phyloP scores from a whole-genome alignment of 345 rosid species.

The Moringa oleifera region DNA sequence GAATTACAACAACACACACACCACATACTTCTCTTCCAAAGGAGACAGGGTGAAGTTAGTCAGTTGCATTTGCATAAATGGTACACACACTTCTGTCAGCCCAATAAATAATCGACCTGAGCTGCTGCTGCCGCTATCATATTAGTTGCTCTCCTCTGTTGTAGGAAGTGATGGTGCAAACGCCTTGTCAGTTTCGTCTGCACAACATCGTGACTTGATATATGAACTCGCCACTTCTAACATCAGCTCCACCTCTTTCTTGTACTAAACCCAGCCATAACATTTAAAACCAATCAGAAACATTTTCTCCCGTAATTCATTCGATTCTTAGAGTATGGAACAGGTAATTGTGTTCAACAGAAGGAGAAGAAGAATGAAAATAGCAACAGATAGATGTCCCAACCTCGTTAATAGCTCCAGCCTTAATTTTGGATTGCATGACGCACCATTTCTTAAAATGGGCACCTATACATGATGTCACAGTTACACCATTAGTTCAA shows the following conservation, averaged over 20 bases:
- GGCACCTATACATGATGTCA: conserved; percentile 45
- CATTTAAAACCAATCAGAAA: not conserved
- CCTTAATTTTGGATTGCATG: conserved; percentile 88
- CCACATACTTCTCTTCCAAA: conserved; percentile 22
- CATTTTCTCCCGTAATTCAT: not conserved
- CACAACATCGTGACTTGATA: conserved; percentile 27
- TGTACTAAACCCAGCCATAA: conserved; percentile 39
- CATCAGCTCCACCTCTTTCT: conserved; percentile 83
- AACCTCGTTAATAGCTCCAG: conserved; percentile 88
- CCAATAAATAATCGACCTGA: not conserved
- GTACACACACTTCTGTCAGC: not conserved
- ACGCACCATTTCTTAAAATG: conserved; percentile 98
- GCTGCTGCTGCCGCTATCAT: not conserved
- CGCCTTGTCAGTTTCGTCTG: conserved; percentile 8
- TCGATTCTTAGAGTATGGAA: not conserved
- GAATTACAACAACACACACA: conserved; percentile 8
- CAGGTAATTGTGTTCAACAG: not conserved
- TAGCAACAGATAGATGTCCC: too few relatives aligned
- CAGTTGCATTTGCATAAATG: too few relatives aligned
- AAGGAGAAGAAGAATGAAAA: not conserved
- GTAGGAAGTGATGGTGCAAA: conserved; percentile 5
- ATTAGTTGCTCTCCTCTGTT: conserved; percentile 30
- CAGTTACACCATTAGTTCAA: not conserved
- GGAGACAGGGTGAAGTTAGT: conserved; percentile 32
- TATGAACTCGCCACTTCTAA: conserved; percentile 41